Percentiles rank a stretch among this genome's conserved stretches.
Conservation (phyloP, 257 asterid genomes). For the Leptodermis oblonga region DNA sequence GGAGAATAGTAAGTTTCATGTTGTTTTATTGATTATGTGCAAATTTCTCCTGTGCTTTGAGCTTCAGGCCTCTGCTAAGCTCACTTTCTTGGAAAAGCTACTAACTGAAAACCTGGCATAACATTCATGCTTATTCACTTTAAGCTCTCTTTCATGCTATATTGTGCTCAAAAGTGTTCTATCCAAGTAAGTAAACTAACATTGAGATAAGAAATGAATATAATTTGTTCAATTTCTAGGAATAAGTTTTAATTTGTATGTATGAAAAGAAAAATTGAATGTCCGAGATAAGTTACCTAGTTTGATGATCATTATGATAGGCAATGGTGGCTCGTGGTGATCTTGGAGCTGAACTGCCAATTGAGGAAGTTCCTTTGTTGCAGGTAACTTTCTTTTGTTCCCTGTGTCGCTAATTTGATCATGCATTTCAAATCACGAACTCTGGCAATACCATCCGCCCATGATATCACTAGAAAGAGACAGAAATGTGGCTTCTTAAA, state of each 20-base stretch:
- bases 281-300: neutral
- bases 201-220: neutral
- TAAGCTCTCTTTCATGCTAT: neutral
- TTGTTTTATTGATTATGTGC: neutral
- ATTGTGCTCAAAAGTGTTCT: neutral
- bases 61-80: neutral
- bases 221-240: neutral
- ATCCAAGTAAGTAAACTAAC: neutral
- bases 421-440: neutral
- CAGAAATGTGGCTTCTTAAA: neutral
- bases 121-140: neutral
- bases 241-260: neutral
- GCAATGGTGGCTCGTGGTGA: constrained; percentile 99
- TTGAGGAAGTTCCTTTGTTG: constrained; percentile 95
- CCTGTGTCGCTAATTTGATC: neutral
- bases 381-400: constrained; percentile 55
- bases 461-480: neutral
- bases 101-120: neutral
- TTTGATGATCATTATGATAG: constrained; percentile 36
- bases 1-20: neutral
- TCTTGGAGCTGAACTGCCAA: constrained; percentile 98
- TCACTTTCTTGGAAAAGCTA: neutral
- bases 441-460: neutral
- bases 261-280: neutral
- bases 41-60: too few species aligned